phyloP scores from a whole-genome alignment of 2,329 filamentous ascomycete genomes.

The Cyphellophora attinorum region DNA sequence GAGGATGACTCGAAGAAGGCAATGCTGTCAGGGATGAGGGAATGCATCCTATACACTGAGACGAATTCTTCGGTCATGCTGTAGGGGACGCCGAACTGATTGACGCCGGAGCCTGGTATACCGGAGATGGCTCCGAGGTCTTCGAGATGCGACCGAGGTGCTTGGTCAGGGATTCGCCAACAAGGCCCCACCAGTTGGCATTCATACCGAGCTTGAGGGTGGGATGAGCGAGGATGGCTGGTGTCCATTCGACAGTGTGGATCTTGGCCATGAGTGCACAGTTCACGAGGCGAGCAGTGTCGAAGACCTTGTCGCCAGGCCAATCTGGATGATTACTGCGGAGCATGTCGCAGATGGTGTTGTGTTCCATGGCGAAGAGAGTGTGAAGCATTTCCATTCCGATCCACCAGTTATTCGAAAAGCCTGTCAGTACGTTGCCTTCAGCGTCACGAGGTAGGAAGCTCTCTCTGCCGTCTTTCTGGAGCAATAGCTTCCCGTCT shows the following conservation, averaged over 20 bases:
- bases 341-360: conserved; percentile 33
- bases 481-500: too few species aligned
- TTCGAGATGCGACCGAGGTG: conserved; percentile 31
- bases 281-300: conserved; percentile 36
- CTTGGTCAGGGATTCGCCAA: conserved; percentile 32
- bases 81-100: conserved; percentile 31
- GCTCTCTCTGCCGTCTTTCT: too few species aligned
- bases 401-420: too few species aligned
- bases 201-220: conserved; percentile 33
- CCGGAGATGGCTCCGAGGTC: conserved; percentile 29
- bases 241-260: conserved; percentile 41
- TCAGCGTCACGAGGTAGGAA: too few species aligned
- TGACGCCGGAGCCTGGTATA: conserved; percentile 28
- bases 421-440: too few species aligned
- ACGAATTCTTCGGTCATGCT: conserved; percentile 37
- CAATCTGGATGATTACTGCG: conserved; percentile 26
- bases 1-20: conserved; percentile 25
- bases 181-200: conserved; percentile 38
- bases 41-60: conserved; percentile 34
- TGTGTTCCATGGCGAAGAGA: conserved; percentile 38
- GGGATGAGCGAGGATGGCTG: conserved; percentile 37
- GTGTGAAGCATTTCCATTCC: conserved; percentile 37
- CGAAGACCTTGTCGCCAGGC: conserved; percentile 33
- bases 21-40: conserved; percentile 29
- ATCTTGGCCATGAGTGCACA: conserved; percentile 42